Base-by-base conservation (phyloP, 495 filamentous ascomycete genomes). In the Talaromyces thailandensis region DNA sequence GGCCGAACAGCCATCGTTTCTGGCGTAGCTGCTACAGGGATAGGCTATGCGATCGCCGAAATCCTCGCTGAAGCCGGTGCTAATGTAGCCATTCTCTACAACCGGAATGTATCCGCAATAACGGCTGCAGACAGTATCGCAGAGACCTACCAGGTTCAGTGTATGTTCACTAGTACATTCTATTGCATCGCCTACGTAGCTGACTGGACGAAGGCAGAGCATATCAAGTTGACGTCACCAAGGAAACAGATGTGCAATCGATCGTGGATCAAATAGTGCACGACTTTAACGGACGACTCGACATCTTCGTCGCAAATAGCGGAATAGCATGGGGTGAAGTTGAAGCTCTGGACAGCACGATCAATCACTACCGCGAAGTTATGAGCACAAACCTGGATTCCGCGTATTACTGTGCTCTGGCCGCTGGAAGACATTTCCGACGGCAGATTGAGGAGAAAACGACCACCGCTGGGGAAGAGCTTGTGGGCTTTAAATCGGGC, bases 71-170 rank as follows among this genome's bases (percentile, higher is more conserved):
- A 91, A 68, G 84, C 86, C 21, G 89, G 88, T 6, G 87, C 89
- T 23, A 88, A 91, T 64, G 86, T 91, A 21, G 88, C 85, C 5
- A 87, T 92, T 24, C 89, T 86, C 84, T 91, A 90, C 68, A 88
- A 90, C 67, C 87, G 88, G 71, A 84, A 84, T 70, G 81, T 84
- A 61, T 86, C 88, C 3, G 63, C 87, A 52, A 77, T 82, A 24
- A 72, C 80, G 18, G 88, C 89, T 4, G 76, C 75, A 24, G 75
- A 75, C 25, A 82, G 83, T 18, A 87, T 91, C 55, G 85, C 84
- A 66, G 74, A 82, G 63, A 80, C 76, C 24, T 90, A 82, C 65
- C 84, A 85, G 6, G 88, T 92, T 56, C 86, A 84, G 69, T 88
- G 88, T 89, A 35, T 23, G 58, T 26, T 25, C 16, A 0, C 0